Evolutionary conservation across 148 eudicot genomes (phyloP).

Genomic region (Salicornia ramosissima): DNA sequence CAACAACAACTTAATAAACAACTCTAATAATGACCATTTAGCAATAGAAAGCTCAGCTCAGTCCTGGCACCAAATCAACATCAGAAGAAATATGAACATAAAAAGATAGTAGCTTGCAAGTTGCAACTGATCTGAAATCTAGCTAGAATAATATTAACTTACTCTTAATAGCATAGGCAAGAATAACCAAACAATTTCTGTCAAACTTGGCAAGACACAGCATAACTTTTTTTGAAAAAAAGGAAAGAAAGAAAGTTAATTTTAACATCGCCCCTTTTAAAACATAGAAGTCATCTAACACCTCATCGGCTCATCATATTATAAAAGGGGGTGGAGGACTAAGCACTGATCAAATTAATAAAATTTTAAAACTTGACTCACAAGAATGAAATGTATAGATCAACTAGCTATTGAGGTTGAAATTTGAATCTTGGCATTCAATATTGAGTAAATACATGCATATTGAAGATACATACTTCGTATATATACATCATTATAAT

Average conservation of each 20-base stretch:
- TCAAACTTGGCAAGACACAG: constrained; percentile 8
- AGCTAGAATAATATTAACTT: constrained; percentile 19
- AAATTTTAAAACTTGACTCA: too few relatives aligned
- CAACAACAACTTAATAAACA: not conserved
- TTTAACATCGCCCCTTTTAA: not conserved
- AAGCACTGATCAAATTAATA: too few relatives aligned
- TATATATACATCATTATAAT: too few relatives aligned
- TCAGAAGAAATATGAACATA: not conserved
- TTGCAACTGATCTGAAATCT: constrained; percentile 9
- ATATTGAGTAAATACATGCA: too few relatives aligned
- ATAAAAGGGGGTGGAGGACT: too few relatives aligned
- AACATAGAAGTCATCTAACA: too few relatives aligned
- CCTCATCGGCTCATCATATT: too few relatives aligned
- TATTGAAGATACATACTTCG: too few relatives aligned
- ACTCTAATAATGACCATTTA: not conserved
- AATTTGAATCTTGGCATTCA: too few relatives aligned
- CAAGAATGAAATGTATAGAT: too few relatives aligned
- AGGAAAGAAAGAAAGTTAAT: not conserved
- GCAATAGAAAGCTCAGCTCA: not conserved
- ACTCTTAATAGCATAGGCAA: constrained; percentile 13
- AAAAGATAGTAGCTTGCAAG: not conserved
- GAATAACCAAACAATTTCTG: not conserved
- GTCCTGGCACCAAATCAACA: constrained; percentile 4
- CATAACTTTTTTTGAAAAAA: not conserved
- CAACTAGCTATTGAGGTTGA: too few relatives aligned